Evolutionary conservation across 2,329 filamentous ascomycete species (phyloP).

Genomic region (Epichloe festucae): DNA sequence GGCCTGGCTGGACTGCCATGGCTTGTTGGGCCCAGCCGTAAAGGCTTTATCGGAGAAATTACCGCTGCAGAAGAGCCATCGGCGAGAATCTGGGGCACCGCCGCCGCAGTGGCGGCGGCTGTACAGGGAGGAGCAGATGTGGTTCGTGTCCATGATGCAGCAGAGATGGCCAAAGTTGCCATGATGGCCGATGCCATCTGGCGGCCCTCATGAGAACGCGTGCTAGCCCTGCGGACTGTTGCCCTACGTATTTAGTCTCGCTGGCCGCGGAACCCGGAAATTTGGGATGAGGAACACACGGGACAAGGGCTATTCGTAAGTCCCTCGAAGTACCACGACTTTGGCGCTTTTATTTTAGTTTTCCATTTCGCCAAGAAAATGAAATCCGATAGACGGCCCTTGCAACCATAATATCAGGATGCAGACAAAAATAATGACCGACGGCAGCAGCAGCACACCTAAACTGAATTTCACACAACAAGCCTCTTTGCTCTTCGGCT

Average conservation of each 20-base stretch:
- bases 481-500: neutral
- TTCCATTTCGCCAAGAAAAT: slow-evolving; percentile 3
- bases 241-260: neutral
- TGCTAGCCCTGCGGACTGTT: neutral
- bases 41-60: slow-evolving; percentile 73
- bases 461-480: neutral
- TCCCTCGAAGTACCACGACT: slow-evolving; percentile 5
- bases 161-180: slow-evolving; percentile 72
- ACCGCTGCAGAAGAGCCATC: slow-evolving; percentile 61
- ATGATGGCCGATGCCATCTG: slow-evolving; percentile 92
- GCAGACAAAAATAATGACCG: neutral
- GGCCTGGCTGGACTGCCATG: slow-evolving; percentile 64
- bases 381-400: slow-evolving; percentile 1
- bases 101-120: slow-evolving; percentile 74
- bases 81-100: slow-evolving; percentile 70
- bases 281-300: neutral
- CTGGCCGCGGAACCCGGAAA: neutral
- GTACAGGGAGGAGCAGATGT: slow-evolving; percentile 78
- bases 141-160: slow-evolving; percentile 81
- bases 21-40: slow-evolving; percentile 80
- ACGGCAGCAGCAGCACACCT: neutral
- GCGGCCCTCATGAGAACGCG: slow-evolving; percentile 25
- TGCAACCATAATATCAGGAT: neutral
- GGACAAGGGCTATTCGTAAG: neutral
- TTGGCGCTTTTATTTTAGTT: neutral